phyloP scores from a whole-genome alignment of 2,329 filamentous ascomycete species.

The Trichoderma sp. region DNA sequence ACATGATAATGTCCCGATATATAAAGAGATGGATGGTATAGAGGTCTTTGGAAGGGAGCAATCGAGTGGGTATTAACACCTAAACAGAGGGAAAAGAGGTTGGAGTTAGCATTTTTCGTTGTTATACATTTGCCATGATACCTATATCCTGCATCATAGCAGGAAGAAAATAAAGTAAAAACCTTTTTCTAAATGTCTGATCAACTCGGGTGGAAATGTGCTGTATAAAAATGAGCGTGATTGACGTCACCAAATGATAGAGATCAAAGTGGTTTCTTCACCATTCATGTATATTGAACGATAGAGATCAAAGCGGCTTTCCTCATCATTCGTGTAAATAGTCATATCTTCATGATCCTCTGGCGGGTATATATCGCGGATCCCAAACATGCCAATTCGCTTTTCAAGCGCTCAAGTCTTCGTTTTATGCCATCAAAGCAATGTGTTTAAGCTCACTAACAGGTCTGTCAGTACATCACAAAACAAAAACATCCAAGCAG shows the following conservation, averaged over 20 bases:
- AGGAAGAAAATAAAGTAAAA: neutral
- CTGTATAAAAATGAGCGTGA: neutral
- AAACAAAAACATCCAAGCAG: neutral
- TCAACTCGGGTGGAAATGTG: neutral
- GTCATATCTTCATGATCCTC: slow-evolving; percentile 8
- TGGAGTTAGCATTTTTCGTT: neutral
- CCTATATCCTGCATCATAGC: slow-evolving; percentile 6
- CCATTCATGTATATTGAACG: slow-evolving; percentile 3
- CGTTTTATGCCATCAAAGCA: slow-evolving; percentile 49
- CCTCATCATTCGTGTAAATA: slow-evolving; percentile 6
- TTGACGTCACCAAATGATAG: slow-evolving; percentile 1
- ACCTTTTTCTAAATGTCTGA: neutral
- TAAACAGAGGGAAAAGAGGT: neutral
- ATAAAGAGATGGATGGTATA: neutral
- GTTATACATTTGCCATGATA: slow-evolving; percentile 4
- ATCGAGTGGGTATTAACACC: slow-evolving; percentile 4
- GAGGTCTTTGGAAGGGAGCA: neutral
- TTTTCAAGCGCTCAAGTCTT: neutral
- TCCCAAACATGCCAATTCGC: slow-evolving; percentile 5
- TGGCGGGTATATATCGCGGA: neutral
- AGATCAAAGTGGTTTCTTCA: no score
- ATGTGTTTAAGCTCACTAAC: slow-evolving; percentile 55
- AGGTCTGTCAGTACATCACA: neutral
- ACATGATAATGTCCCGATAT: neutral
- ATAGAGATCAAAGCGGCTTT: neutral